phyloP scores from a whole-genome alignment of 2,329 filamentous ascomycete genomes.

The Thelonectria discophora region DNA sequence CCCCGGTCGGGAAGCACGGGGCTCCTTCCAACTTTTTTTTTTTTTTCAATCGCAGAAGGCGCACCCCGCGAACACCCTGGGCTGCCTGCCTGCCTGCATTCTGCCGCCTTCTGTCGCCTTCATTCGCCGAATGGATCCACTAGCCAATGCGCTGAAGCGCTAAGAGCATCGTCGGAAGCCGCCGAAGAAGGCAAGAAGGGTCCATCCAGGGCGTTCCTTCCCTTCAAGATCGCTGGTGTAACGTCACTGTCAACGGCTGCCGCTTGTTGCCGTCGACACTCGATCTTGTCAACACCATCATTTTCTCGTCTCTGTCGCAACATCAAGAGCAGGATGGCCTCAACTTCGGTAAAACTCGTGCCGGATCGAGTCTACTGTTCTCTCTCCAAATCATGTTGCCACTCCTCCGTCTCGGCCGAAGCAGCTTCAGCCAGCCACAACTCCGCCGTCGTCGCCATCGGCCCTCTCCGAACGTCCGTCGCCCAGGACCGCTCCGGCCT shows the following conservation, averaged over 20 bases:
- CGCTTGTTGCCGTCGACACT: not conserved
- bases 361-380: not conserved
- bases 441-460: not conserved
- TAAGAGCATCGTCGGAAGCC: slow-evolving; percentile 31
- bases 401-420: no score
- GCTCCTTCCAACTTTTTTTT: slow-evolving; percentile 38
- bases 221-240: slow-evolving; percentile 17
- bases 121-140: slow-evolving; percentile 33
- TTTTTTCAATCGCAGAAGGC: slow-evolving; percentile 23
- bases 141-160: not conserved
- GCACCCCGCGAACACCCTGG: no score
- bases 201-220: not conserved
- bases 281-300: slow-evolving; percentile 4
- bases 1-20: slow-evolving; percentile 24
- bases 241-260: slow-evolving; percentile 5
- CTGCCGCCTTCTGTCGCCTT: slow-evolving; percentile 21
- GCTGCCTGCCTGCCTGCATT: slow-evolving; percentile 11
- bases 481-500: not conserved
- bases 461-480: not conserved
- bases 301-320: not conserved
- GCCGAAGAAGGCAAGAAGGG: slow-evolving; percentile 34
- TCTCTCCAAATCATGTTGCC: no score
- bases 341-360: not conserved
- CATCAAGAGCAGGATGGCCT: not conserved
- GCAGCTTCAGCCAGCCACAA: not conserved